Evolutionary conservation across 164 flowering plant species (phyloP), one percentile per base, ranked within the genome.

Genomic region (Hamamelis virginiana): DNA sequence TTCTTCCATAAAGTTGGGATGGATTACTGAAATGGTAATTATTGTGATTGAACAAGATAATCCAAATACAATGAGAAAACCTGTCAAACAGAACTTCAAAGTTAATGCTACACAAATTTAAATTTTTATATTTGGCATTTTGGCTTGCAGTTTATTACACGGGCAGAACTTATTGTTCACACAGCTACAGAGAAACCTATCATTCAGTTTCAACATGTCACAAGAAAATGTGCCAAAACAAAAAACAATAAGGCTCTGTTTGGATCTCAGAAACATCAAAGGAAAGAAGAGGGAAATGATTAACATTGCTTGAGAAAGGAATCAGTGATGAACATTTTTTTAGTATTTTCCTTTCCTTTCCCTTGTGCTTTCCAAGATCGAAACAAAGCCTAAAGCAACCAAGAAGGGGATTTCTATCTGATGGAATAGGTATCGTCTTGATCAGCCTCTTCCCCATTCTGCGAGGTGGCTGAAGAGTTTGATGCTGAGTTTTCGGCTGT

Each of bases 401-500:
- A 19, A 1, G 15, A 45, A 67, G 50, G 14, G 0, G n/a, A 41
- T 50, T 14, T 47, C 51, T 70, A 56, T 70, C 76, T 51, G 18
- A 53, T 10, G n/a, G 87, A 76, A 50, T 50, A 65, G 18, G 66
- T 71, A 51, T 74, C 85, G 3, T 82, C 85, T 66, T 81, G 69
- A 23, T 80, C 78, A 28, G 67, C 55, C 43, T 76, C 82, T 21
- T 80, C 80, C 4, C 47, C 78, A 44, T 75, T 73, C 9, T 75
- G 73, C 45, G 64, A 61, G 18, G 71, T 64, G 18, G 71, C 70
- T 57, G 83, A 51, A 65, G 87, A 80, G 67, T 81, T 81, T 16
- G 80, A 63, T 60, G 78, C 78, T 12, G 94, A 89, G 76, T 88
- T 82, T 65, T 83, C 94, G 57, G 78, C 84, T 22, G 92, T 87